These are phyloP conservation scores for Trichodelitschia bisporula DNA, from an alignment of 495 filamentous ascomycete genomes.

Conservation along the genomic window DNA sequence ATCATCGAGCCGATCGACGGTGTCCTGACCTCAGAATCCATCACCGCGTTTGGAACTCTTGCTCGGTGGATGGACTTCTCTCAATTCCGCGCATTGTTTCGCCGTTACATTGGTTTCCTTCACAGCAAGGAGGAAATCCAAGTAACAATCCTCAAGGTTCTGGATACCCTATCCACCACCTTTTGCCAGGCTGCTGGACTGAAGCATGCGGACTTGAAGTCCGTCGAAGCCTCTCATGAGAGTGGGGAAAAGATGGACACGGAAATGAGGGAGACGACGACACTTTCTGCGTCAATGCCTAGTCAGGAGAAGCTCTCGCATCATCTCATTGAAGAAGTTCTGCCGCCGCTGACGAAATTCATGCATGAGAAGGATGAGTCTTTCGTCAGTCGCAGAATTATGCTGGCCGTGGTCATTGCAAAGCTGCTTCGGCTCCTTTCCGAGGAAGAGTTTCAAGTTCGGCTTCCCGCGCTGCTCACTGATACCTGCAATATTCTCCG, in stretches of 20 bases:
- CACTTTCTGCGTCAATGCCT: slow-evolving; percentile 41
- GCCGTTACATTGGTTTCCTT: slow-evolving; percentile 56
- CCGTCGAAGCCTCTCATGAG: too few relatives aligned
- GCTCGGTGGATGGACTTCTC: slow-evolving; percentile 63
- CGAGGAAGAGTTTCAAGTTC: slow-evolving; percentile 36
- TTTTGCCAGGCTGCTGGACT: too few relatives aligned
- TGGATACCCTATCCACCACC: too few relatives aligned
- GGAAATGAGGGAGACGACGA: too few relatives aligned
- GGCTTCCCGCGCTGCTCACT: slow-evolving; percentile 58
- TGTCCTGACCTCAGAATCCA: slow-evolving; percentile 62
- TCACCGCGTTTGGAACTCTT: slow-evolving; percentile 46
- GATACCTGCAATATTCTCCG: slow-evolving; percentile 84
- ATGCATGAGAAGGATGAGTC: slow-evolving; percentile 87
- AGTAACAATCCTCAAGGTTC: slow-evolving; percentile 61
- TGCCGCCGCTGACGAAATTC: slow-evolving; percentile 52
- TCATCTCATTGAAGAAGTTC: slow-evolving; percentile 48
- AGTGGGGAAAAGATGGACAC: too few relatives aligned
- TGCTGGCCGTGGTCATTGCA: slow-evolving; percentile 62
- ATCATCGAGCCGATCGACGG: slow-evolving; percentile 46
- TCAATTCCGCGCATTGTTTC: slow-evolving; percentile 65
- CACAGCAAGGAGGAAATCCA: slow-evolving; percentile 58
- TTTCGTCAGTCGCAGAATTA: slow-evolving; percentile 72
- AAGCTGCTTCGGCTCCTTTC: slow-evolving; percentile 69
- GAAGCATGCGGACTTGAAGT: too few relatives aligned
- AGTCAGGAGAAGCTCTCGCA: slow-evolving; percentile 39